Conservation (phyloP, 495 filamentous ascomycete genomes). For the Podospora appendiculata region DNA sequence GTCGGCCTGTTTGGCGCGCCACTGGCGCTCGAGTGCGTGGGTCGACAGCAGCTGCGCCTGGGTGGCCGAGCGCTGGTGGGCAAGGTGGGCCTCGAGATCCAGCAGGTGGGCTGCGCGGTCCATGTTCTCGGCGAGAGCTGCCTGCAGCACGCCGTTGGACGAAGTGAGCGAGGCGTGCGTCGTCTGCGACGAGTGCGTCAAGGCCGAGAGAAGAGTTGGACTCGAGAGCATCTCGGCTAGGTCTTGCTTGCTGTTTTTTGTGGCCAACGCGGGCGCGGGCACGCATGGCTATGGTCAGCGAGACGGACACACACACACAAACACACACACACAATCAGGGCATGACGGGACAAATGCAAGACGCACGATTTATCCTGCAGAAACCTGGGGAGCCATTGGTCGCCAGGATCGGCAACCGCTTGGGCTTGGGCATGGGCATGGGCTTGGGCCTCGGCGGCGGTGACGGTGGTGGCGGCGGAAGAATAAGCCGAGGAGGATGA, state of each 20-base stretch:
- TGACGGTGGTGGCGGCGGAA: no score
- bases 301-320: no score
- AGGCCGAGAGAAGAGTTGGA: slow-evolving; percentile 51
- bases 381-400: slow-evolving; percentile 59
- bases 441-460: slow-evolving; percentile 11
- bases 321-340: not conserved
- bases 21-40: slow-evolving; percentile 81
- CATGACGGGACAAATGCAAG: not conserved
- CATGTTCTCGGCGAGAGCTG: slow-evolving; percentile 61
- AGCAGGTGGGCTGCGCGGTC: slow-evolving; percentile 54
- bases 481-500: no score
- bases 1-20: slow-evolving; percentile 77
- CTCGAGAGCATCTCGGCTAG: slow-evolving; percentile 58
- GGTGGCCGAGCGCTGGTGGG: slow-evolving; percentile 53
- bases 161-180: slow-evolving; percentile 54
- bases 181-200: slow-evolving; percentile 56
- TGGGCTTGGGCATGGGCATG: slow-evolving; percentile 9
- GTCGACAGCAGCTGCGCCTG: slow-evolving; percentile 77
- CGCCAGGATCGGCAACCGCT: slow-evolving; percentile 40
- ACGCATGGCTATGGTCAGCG: no score
- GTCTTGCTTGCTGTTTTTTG: slow-evolving; percentile 42
- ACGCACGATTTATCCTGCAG: slow-evolving; percentile 70
- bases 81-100: slow-evolving; percentile 52
- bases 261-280: no score
- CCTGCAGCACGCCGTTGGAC: slow-evolving; percentile 46